A percentile compares a stretch with the other conserved stretches of the same genome.
phyloP scores from a whole-genome alignment of 2,329 filamentous ascomycete species.

The Beauveria brongniartii region DNA sequence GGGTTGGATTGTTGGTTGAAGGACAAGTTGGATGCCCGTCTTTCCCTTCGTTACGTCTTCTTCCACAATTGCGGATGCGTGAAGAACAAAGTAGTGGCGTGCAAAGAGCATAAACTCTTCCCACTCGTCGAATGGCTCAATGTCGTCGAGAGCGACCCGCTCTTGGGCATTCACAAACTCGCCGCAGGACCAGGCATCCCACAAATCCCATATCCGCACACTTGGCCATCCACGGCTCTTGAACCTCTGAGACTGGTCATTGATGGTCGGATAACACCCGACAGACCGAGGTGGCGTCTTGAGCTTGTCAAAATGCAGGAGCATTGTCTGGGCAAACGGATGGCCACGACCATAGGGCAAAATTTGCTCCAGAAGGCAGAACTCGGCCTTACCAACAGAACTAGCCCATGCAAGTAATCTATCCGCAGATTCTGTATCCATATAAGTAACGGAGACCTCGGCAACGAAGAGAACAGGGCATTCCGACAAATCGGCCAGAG shows the following conservation, averaged over 20 bases:
- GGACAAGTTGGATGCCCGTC: too few relatives aligned
- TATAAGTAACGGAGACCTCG: constrained; percentile 87
- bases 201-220: constrained; percentile 60
- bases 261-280: constrained; percentile 56
- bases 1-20: too few relatives aligned
- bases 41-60: not conserved
- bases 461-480: constrained; percentile 70
- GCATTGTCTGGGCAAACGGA: constrained; percentile 82
- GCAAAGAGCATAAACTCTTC: constrained; percentile 85
- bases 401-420: constrained; percentile 71
- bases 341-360: constrained; percentile 69
- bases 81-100: constrained; percentile 74
- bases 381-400: constrained; percentile 61
- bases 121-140: constrained; percentile 93
- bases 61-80: constrained; percentile 35
- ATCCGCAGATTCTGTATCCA: constrained; percentile 68
- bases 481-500: constrained; percentile 47
- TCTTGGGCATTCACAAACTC: constrained; percentile 54
- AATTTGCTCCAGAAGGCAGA: constrained; percentile 81
- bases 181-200: constrained; percentile 72
- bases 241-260: constrained; percentile 64
- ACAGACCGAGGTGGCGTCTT: constrained; percentile 72
- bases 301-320: constrained; percentile 73
- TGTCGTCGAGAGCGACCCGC: constrained; percentile 52
- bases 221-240: constrained; percentile 56